Evolutionary conservation across 225 moss, liverwort and hornwort genomes (phyloP).

Genomic region (Antitrichia curtipendula): DNA sequence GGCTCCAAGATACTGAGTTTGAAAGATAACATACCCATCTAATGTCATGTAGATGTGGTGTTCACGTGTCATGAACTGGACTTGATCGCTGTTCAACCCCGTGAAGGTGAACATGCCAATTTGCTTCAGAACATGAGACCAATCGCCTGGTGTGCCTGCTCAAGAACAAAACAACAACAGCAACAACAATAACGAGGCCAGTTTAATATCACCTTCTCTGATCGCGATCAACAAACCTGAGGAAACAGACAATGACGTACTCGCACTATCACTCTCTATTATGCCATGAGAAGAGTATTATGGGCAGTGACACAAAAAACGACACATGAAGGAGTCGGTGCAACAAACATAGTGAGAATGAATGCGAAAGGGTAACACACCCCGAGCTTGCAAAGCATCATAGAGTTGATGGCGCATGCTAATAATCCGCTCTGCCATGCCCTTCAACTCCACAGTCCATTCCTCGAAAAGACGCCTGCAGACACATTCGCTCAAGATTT

Average conservation of each 20-base stretch:
- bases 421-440: constrained; percentile 87
- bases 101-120: constrained; percentile 96
- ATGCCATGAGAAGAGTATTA: not conserved
- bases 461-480: constrained; percentile 56
- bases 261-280: not conserved
- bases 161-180: not conserved
- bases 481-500: not conserved
- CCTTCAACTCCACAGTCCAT: constrained; percentile 89
- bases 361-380: constrained; percentile 8
- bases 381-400: constrained; percentile 59
- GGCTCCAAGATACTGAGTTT: not conserved
- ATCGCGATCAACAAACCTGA: not conserved
- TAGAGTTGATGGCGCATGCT: constrained; percentile 75
- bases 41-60: constrained; percentile 83
- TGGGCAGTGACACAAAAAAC: not conserved
- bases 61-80: constrained; percentile 71
- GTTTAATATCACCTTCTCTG: not conserved
- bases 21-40: constrained; percentile 49
- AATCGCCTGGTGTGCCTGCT: constrained; percentile 81
- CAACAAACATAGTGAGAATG: not conserved
- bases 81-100: constrained; percentile 68
- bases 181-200: too few relatives aligned
- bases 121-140: constrained; percentile 83
- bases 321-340: not conserved
- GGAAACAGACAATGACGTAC: not conserved